A percentile compares a stretch with the other conserved stretches of the same genome.
Conservation (phyloP, 495 filamentous ascomycete genomes). For the Sordaria brevicollis region DNA sequence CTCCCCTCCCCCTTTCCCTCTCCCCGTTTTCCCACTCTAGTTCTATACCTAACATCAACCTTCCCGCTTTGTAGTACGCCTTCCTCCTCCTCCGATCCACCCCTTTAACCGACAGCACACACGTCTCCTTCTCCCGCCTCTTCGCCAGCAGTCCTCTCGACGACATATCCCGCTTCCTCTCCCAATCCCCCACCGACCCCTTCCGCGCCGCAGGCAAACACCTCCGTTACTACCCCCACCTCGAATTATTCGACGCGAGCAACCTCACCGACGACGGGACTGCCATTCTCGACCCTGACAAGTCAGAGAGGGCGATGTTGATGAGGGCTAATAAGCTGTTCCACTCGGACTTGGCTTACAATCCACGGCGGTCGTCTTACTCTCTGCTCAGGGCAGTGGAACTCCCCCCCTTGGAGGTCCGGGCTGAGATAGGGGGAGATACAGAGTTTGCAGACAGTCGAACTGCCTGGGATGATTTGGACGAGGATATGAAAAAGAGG, state of each 20-base stretch:
- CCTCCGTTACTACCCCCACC: slow-evolving; percentile 37
- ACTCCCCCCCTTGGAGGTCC: slow-evolving; percentile 39
- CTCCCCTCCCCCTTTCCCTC: background rate
- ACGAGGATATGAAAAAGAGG: slow-evolving; percentile 23
- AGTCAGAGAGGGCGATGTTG: slow-evolving; percentile 30
- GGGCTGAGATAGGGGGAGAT: slow-evolving; percentile 30
- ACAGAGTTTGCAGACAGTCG: slow-evolving; percentile 51
- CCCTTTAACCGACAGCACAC: slow-evolving; percentile 37
- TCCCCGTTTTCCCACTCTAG: no score
- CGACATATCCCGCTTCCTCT: slow-evolving; percentile 45
- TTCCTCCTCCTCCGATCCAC: slow-evolving; percentile 46
- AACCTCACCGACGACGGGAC: slow-evolving; percentile 38
- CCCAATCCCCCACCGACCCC: no score
- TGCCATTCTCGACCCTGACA: slow-evolving; percentile 29
- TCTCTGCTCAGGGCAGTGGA: slow-evolving; percentile 42
- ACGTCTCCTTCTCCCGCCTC: slow-evolving; percentile 42
- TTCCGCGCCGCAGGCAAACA: no score
- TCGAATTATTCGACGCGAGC: slow-evolving; percentile 48
- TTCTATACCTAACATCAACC: background rate
- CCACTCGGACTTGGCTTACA: slow-evolving; percentile 50
- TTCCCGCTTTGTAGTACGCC: slow-evolving; percentile 44
- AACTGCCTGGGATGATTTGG: slow-evolving; percentile 43
- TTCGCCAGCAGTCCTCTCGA: slow-evolving; percentile 39
- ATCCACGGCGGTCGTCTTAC: slow-evolving; percentile 47
- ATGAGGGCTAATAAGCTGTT: slow-evolving; percentile 44